A percentile compares a stretch with the other conserved stretches of the same genome.
These are phyloP conservation scores for Inga leiocalycina DNA, from an alignment of 306 rosid species.

Conservation along the genomic window DNA sequence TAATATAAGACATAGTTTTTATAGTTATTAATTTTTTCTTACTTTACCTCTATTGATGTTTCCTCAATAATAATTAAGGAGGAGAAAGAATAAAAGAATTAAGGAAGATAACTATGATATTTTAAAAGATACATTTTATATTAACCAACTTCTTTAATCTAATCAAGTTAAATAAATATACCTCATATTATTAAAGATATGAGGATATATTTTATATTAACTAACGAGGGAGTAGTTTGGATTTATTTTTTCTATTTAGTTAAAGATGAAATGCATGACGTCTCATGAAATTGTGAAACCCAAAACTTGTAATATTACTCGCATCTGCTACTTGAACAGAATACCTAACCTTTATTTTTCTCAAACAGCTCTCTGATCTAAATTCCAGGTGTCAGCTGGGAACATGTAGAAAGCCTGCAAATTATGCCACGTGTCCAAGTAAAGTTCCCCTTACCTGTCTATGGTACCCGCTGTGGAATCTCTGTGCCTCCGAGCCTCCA, in stretches of 20 bases:
- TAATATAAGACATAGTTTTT: too few relatives aligned
- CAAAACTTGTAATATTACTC: background rate
- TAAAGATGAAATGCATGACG: background rate
- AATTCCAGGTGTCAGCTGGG: background rate
- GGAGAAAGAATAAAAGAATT: too few relatives aligned
- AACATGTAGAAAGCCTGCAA: background rate
- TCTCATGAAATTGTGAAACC: background rate
- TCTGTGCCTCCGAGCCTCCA: background rate
- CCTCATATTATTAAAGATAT: fast-evolving
- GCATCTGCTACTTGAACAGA: background rate
- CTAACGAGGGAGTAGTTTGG: too few relatives aligned
- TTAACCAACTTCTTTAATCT: too few relatives aligned
- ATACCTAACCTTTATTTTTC: background rate
- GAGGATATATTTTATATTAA: too few relatives aligned
- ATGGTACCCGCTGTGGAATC: background rate
- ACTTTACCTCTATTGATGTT: fast-evolving
- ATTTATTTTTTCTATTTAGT: too few relatives aligned
- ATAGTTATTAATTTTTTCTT: too few relatives aligned
- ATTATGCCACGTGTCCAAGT: background rate
- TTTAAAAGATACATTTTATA: too few relatives aligned
- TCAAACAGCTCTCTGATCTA: background rate
- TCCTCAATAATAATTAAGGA: too few relatives aligned
- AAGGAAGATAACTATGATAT: too few relatives aligned
- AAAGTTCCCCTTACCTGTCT: background rate
- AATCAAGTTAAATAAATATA: too few relatives aligned